Base-by-base conservation (phyloP, 305 asterid genomes). In the Fraxinus sp. region DNA sequence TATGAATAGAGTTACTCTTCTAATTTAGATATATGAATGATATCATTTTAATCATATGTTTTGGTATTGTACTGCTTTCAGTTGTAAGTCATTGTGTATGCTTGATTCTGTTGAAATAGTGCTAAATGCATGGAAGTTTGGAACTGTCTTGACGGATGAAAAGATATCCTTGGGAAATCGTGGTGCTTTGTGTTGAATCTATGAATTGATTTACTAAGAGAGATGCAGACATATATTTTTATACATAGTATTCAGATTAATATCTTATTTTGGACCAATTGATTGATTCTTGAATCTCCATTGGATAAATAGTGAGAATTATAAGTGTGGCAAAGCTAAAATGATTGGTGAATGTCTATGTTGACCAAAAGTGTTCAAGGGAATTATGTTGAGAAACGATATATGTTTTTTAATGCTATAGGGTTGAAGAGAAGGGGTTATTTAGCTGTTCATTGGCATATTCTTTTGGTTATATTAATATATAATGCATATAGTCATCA, bases 241-340 rank as follows among this genome's bases (percentile, higher is more conserved):
- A 59, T 39, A 39, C 66, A 70, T 0, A 37, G 43, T 81, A 75
- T 41, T 9, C 30, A 41, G 24, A 82, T 79, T 80, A n/a, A 70
- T 59, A 80, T 80, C 46, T 37, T 52, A 80, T 46, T 57, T 32
- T 37, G 26, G 46, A 6, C 30, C 30, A 76, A 20, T 68, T 33
- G 30, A 64, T 59, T 59, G 18, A 32, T 66, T 79, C 66, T 71
- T 80, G 85, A 33, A 64, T 24, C 32, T 64, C 35, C n/a, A 64
- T 22, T 24, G 73, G 72, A 10, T 24, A 10, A 64, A 24, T 64
- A 64, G 14, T 64, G 13, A 64, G n/a, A 24, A 22, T 64, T 64
- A 3, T 64, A 24, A 22, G 32, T 62, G 32, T 62, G 71, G 32
- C 14, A 3, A 62, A 22, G 11, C 33, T 11, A 64, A 24, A 64